A percentile compares a stretch with the other conserved stretches of the same genome.
Evolutionary conservation across 2,329 filamentous ascomycete species (phyloP).

Genomic region (Endocalyx cinctus): DNA sequence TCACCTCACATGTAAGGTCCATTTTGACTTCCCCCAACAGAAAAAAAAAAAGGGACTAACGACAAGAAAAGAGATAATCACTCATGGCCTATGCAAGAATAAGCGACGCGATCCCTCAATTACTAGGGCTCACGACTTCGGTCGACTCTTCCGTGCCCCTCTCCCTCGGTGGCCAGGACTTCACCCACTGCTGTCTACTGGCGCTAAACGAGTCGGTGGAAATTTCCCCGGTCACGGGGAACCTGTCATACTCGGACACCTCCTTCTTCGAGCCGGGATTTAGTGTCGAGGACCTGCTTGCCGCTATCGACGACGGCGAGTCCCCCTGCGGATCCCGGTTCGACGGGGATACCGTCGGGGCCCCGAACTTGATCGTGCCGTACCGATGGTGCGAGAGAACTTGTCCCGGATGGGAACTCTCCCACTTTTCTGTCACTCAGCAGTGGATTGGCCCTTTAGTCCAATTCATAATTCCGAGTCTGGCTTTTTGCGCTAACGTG

Average conservation of each 20-base stretch:
- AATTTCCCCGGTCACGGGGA: slow-evolving; percentile 13
- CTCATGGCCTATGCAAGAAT: slow-evolving; percentile 8
- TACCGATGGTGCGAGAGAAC: slow-evolving; percentile 24
- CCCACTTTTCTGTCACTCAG: slow-evolving; percentile 17
- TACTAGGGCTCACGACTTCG: slow-evolving; percentile 14
- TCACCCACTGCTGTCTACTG: slow-evolving; percentile 25
- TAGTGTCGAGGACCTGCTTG: slow-evolving; percentile 10
- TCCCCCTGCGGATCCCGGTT: slow-evolving; percentile 25
- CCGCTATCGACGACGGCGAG: slow-evolving; percentile 4
- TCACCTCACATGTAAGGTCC: too few relatives aligned
- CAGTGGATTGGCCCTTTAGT: slow-evolving; percentile 31
- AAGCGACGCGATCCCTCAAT: slow-evolving; percentile 19
- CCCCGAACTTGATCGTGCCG: slow-evolving; percentile 20
- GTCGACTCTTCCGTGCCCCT: slow-evolving; percentile 10
- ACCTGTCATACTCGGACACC: slow-evolving; percentile 16
- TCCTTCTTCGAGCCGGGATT: slow-evolving; percentile 20
- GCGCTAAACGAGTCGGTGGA: slow-evolving; percentile 22
- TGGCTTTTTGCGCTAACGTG: slow-evolving; percentile 32
- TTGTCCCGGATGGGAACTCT: slow-evolving; percentile 28
- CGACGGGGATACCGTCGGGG: slow-evolving; percentile 14
- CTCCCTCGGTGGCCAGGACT: slow-evolving; percentile 22
- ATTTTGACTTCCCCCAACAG: too few relatives aligned
- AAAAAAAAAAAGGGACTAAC: too few relatives aligned
- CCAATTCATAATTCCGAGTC: slow-evolving; percentile 30
- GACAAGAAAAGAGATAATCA: too few relatives aligned